Evolutionary conservation across 2,329 filamentous ascomycete genomes (phyloP).

Genomic region (Arthroderma sp.): DNA sequence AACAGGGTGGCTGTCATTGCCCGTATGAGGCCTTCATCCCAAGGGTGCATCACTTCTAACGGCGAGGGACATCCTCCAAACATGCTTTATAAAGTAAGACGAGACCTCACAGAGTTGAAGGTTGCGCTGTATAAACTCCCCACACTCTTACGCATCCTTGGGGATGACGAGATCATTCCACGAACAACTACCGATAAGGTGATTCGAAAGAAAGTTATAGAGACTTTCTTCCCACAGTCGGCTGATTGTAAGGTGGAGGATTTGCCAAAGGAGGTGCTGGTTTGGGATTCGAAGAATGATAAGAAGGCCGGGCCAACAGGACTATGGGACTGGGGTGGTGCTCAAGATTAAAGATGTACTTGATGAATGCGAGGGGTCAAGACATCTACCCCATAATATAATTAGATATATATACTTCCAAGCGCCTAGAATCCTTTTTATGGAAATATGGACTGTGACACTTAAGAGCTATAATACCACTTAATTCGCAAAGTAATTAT

Average conservation of each 20-base stretch:
- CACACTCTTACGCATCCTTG: conserved; percentile 11
- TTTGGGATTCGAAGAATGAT: not conserved
- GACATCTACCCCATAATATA: no score
- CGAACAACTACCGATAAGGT: conserved; percentile 4
- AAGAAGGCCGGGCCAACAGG: not conserved
- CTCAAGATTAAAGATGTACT: not conserved
- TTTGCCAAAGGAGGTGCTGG: conserved; percentile 1
- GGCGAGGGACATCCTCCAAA: not conserved
- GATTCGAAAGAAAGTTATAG: conserved; percentile 5
- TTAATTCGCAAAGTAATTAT: not conserved
- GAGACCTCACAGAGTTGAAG: conserved; percentile 7
- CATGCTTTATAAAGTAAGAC: conserved; percentile 9
- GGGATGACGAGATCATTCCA: conserved; percentile 9
- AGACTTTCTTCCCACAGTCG: conserved; percentile 6
- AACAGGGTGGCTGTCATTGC: conserved; percentile 8
- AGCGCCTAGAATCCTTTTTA: no score
- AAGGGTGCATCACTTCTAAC: not conserved
- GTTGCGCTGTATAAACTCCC: conserved; percentile 9
- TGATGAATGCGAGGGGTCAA: no score
- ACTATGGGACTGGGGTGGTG: not conserved
- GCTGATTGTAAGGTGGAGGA: not conserved
- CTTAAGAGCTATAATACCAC: no score
- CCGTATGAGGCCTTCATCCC: not conserved
- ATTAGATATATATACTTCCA: no score
- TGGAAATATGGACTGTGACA: no score